Percentiles rank a stretch among this genome's conserved stretches.
phyloP scores from a whole-genome alignment of 1,284 basidiomycete species.

The Papiliotrema nemorosa region DNA sequence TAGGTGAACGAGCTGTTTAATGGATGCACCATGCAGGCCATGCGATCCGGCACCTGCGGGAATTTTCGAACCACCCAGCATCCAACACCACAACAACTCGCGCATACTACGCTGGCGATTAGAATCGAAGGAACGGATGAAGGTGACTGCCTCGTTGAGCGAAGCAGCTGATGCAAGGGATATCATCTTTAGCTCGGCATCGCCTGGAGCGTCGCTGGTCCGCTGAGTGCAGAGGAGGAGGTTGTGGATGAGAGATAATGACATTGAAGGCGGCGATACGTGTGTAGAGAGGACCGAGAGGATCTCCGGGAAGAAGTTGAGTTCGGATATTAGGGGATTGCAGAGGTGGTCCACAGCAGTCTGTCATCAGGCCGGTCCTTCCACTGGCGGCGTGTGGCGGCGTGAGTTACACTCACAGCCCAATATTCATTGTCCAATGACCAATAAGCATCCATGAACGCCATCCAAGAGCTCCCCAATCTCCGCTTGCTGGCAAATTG shows the following conservation, averaged over 20 bases:
- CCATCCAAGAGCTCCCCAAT: conserved; percentile 35
- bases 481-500: conserved; percentile 33
- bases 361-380: conserved; percentile 14
- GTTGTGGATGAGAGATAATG: conserved; percentile 25
- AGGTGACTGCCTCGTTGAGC: conserved; percentile 24
- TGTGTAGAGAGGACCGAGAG: conserved; percentile 28
- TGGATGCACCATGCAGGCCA: conserved; percentile 23
- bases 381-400: background rate
- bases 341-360: conserved; percentile 23
- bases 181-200: conserved; percentile 24
- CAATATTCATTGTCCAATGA: conserved; percentile 36
- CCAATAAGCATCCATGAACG: conserved; percentile 45
- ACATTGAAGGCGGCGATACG: conserved; percentile 27
- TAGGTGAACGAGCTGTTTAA: conserved; percentile 40
- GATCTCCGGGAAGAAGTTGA: conserved; percentile 40
- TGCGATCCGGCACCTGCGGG: conserved; percentile 24
- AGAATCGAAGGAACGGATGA: conserved; percentile 15
- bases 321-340: conserved; percentile 33
- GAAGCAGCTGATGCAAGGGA: conserved; percentile 21
- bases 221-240: conserved; percentile 22
- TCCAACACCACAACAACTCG: conserved; percentile 39
- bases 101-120: conserved; percentile 10
- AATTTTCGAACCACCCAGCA: conserved; percentile 29
- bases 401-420: conserved; percentile 23
- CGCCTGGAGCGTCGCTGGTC: conserved; percentile 3